A percentile compares a stretch with the other conserved stretches of the same genome.
phyloP scores from a whole-genome alignment of 2,329 filamentous ascomycete genomes.

The Scorias spongiosa region DNA sequence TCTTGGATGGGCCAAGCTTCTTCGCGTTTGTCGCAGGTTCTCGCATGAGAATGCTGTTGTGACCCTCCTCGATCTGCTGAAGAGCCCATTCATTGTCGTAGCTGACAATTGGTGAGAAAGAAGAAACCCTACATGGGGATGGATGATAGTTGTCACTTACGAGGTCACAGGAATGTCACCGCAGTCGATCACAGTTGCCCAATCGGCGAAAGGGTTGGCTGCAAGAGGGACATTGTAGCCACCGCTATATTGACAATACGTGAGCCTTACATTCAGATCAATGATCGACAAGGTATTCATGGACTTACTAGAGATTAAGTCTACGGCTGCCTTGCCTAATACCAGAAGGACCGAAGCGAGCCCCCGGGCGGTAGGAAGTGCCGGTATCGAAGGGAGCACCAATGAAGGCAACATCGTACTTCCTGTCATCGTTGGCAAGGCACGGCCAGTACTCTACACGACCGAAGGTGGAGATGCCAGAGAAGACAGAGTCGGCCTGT shows the following conservation, averaged over 20 bases:
- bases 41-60: slow-evolving; percentile 59
- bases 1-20: slow-evolving; percentile 51
- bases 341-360: slow-evolving; percentile 69
- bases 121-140: not conserved
- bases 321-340: slow-evolving; percentile 76
- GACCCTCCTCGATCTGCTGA: slow-evolving; percentile 72
- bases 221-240: slow-evolving; percentile 73
- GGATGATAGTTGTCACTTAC: slow-evolving; percentile 30
- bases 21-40: slow-evolving; percentile 53
- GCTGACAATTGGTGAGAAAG: slow-evolving; percentile 24
- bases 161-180: slow-evolving; percentile 76
- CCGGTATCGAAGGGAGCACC: slow-evolving; percentile 77
- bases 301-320: slow-evolving; percentile 68
- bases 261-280: slow-evolving; percentile 25
- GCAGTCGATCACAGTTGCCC: slow-evolving; percentile 68
- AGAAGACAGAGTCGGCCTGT: slow-evolving; percentile 76
- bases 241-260: slow-evolving; percentile 47
- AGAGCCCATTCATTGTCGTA: slow-evolving; percentile 75
- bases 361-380: slow-evolving; percentile 70
- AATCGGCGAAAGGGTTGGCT: slow-evolving; percentile 68
- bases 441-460: slow-evolving; percentile 65
- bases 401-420: slow-evolving; percentile 76
- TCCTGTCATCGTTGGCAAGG: slow-evolving; percentile 50
- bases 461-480: slow-evolving; percentile 74
- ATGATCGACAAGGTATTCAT: slow-evolving; percentile 13